Base-by-base conservation (phyloP, 345 rosid genomes). In the Brassica cretica region DNA sequence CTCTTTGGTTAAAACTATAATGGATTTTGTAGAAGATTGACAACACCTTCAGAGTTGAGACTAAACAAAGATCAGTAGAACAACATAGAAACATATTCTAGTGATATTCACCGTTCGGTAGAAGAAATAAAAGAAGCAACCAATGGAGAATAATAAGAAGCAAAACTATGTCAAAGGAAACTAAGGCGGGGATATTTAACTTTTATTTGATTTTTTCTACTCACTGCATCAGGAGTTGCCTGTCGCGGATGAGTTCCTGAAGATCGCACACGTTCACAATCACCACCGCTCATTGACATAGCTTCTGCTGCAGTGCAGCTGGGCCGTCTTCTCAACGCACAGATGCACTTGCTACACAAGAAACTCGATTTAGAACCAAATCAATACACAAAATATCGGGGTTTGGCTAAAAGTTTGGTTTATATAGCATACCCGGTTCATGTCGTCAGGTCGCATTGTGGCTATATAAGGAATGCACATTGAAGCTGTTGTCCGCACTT, bases 161-260 rank as follows among this genome's bases (percentile, higher is more conserved):
- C 12, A 29, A 29, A 29, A 21, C 24, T 21, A 21, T 21, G 24
- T 21, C 24, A 21, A 21, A 1, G 24, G 24, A 1, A 1, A 21
- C 24, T 21, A 21, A 21, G 24, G 24, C 24, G 24, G 24, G 24
- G 1, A 21, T 1, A 21, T 21, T 21, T 21, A 21, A 21, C 1
- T 21, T 21, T 21, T 21, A 21, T 21, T 21, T 21, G 24, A 21
- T 21, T 21, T 21, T 21, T 21, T 21, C 24, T 35, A 72, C 24
- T 85, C 56, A 90, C 81, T 88, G 94, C 89, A 92, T 74, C 19
- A 86, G 85, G 44, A 94, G 93, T 73, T 89, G 85, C 85, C 78
- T 87, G 64, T 89, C 93, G 5, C 97, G 93, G 39, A 69, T 81
- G 15, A 94, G 89, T 33, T 92, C 91, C 56, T 94, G 92, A 58